phyloP scores from a whole-genome alignment of 2,329 filamentous ascomycete genomes.

The Trichophyton mentagrophytes region DNA sequence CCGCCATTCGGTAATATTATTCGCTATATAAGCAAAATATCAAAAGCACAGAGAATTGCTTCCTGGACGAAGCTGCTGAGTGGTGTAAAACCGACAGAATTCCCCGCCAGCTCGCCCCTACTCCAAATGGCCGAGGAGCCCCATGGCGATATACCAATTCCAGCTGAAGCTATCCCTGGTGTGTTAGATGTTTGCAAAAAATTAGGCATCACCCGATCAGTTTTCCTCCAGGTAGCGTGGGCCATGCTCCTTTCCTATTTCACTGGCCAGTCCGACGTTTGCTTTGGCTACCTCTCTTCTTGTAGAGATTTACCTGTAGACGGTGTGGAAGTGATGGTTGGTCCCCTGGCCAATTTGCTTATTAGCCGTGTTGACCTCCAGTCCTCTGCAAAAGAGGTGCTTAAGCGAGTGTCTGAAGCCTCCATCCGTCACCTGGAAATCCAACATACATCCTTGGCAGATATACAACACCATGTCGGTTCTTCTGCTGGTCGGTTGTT shows the following conservation, averaged over 20 bases:
- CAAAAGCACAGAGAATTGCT: slow-evolving; percentile 17
- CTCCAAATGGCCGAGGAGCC: slow-evolving; percentile 13
- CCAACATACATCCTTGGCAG: slow-evolving; percentile 44
- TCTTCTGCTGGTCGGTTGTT: slow-evolving; percentile 26
- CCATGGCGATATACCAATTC: slow-evolving; percentile 4
- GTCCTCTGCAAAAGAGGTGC: slow-evolving; percentile 35
- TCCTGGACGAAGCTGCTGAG: slow-evolving; percentile 29
- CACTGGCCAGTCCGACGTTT: slow-evolving; percentile 36
- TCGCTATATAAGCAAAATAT: slow-evolving; percentile 20
- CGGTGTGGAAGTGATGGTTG: slow-evolving; percentile 38
- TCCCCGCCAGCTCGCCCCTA: slow-evolving; percentile 30
- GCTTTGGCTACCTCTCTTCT: slow-evolving; percentile 43
- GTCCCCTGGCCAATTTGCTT: slow-evolving; percentile 27
- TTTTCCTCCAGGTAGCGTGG: slow-evolving; percentile 42
- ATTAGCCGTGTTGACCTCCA: slow-evolving; percentile 30
- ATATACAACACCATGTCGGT: slow-evolving; percentile 32
- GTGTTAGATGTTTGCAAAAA: slow-evolving; percentile 9
- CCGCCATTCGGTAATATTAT: slow-evolving; percentile 29
- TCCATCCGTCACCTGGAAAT: slow-evolving; percentile 48
- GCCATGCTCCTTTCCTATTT: slow-evolving; percentile 38
- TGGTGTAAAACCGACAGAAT: slow-evolving; percentile 30
- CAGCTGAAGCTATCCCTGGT: slow-evolving; percentile 3
- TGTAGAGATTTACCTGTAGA: slow-evolving; percentile 41
- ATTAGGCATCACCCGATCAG: slow-evolving; percentile 32
- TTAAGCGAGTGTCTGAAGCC: slow-evolving; percentile 45